phyloP scores from a whole-genome alignment of 2,329 filamentous ascomycete species.

The Aspergillus thermomutatus region DNA sequence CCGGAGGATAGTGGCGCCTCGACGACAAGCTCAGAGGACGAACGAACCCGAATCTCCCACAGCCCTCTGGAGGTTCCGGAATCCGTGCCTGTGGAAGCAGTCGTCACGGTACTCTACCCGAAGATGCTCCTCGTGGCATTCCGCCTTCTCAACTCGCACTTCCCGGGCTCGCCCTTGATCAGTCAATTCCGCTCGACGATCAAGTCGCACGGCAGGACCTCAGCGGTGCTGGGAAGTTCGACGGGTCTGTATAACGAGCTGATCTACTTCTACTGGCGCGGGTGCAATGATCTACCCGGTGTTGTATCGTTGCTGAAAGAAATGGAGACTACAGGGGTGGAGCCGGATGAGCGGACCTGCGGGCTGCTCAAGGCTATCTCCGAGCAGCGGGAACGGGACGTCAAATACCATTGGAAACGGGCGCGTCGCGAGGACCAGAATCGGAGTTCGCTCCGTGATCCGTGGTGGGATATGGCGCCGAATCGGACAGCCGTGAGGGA shows the following conservation, averaged over 20 bases:
- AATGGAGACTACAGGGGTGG: conserved; percentile 44
- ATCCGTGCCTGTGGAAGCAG: conserved; percentile 26
- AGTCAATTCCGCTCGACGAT: conserved; percentile 40
- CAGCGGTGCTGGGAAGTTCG: conserved; percentile 42
- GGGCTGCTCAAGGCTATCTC: conserved; percentile 30
- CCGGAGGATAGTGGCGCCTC: not conserved
- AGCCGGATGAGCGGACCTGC: conserved; percentile 33
- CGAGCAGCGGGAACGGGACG: conserved; percentile 21
- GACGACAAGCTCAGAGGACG: not conserved
- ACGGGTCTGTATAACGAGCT: conserved; percentile 44
- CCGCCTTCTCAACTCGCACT: conserved; percentile 37
- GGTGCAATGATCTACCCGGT: conserved; percentile 38
- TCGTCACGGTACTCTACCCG: conserved; percentile 40
- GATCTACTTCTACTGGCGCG: conserved; percentile 42
- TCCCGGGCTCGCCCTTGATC: conserved; percentile 39
- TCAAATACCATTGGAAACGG: conserved; percentile 14
- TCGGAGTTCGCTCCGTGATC: conserved; percentile 6
- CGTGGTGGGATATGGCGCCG: conserved; percentile 33
- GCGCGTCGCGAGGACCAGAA: conserved; percentile 2
- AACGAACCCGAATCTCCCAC: not conserved
- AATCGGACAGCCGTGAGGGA: conserved; percentile 28
- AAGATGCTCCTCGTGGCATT: conserved; percentile 40
- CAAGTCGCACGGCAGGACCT: conserved; percentile 38
- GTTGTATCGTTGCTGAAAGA: conserved; percentile 40
- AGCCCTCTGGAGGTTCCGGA: conserved; percentile 29